Evolutionary conservation across 352 stramenopile species (phyloP).

Genomic region (Peronospora destructor): DNA sequence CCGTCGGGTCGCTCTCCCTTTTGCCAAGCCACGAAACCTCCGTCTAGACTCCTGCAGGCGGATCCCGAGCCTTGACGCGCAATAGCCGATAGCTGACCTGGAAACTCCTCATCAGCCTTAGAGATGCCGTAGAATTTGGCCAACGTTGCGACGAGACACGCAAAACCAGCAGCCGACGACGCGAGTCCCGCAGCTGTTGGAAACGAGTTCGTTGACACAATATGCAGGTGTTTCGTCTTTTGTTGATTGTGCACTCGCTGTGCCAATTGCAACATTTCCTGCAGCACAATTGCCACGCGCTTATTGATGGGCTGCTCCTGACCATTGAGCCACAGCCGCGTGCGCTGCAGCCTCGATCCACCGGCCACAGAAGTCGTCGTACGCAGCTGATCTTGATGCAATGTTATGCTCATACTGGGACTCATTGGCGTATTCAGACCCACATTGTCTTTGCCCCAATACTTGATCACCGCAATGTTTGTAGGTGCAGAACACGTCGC

Average conservation of each 20-base stretch:
- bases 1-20: slow-evolving; percentile 77
- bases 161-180: slow-evolving; percentile 95
- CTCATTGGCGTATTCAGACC: slow-evolving; percentile 96
- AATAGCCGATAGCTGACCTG: slow-evolving; percentile 88
- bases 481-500: slow-evolving; percentile 90
- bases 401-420: slow-evolving; percentile 93
- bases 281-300: slow-evolving; percentile 72
- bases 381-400: slow-evolving; percentile 91
- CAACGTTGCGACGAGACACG: slow-evolving; percentile 88
- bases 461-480: slow-evolving; percentile 99
- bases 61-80: slow-evolving; percentile 93
- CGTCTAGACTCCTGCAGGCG: slow-evolving; percentile 93
- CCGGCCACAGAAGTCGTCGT: slow-evolving; percentile 90
- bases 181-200: slow-evolving; percentile 96
- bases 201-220: slow-evolving; percentile 97
- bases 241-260: slow-evolving; percentile 13
- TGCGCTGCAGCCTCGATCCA: slow-evolving; percentile 60
- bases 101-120: slow-evolving; percentile 85
- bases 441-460: slow-evolving; percentile 95
- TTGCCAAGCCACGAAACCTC: slow-evolving; percentile 96
- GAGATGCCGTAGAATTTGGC: slow-evolving; percentile 84
- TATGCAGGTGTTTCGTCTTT: slow-evolving; percentile 70
- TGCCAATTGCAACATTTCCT: slow-evolving; percentile 54
- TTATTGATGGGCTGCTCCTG: slow-evolving; percentile 75
- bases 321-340: slow-evolving; percentile 96